Evolutionary conservation across 768 basidiomycete genomes (phyloP), one percentile per base, ranked within the genome.

Genomic region (Hemileccinum impolitum): DNA sequence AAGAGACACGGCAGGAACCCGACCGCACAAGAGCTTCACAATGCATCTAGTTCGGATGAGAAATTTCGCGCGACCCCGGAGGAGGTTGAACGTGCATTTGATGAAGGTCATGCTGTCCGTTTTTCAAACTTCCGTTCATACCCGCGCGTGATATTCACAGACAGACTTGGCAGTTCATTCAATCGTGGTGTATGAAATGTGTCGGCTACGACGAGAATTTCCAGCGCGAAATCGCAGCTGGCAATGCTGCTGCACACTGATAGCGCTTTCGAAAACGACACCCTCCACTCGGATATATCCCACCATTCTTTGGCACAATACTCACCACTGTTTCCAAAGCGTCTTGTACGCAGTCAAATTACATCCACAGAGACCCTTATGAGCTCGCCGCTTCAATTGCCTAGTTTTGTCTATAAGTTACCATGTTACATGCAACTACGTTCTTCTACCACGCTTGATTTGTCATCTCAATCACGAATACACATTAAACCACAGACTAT

Each of bases 181-280:
- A 31, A 31, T 23, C 56, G 19, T 56, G 54, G 53, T 43, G 21
- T 10, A 57, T 60, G 51, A 53, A 44, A 48, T 60, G 55, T 11
- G 39, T 60, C 19, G 60, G 53, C 19, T 65, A 54, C 21, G 53
- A 65, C 34, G 61, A 60, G 19, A 17, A 49, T 19, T 60, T 57
- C n/a, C 48, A 63, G 39, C 48, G 48, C 6, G 41, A 57, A 31
- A 52, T 56, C 5, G 60, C 57, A 14, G 50, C 45, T 30, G 61
- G 52, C 2, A 51, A 53, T 31, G 18, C 30, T 25, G 34, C 8
- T 4, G 13, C 23, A 23, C 23, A 46, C 6, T 62, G 39, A 51
- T 12, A 30, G 28, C 28, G 9, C 28, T 2, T 30, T 30, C 28
- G 8, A 30, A 23, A 30, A 30, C 8, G 9, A 30, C 2, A 30